Evolutionary conservation across 768 basidiomycete species (phyloP).

Genomic region (Clitopilus passeckerianus): DNA sequence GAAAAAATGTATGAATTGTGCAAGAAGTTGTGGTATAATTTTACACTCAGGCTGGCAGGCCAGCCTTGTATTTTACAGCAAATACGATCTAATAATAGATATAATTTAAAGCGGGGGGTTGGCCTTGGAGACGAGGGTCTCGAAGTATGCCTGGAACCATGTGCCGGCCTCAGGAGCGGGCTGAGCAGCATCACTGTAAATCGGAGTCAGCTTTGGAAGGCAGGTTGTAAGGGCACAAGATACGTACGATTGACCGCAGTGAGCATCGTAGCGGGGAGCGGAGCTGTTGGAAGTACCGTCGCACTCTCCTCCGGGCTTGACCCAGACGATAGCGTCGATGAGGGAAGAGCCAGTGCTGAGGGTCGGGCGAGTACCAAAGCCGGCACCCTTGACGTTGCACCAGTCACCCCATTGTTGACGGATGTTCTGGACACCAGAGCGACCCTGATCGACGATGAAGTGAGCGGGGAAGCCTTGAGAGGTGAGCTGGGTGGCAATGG

Average conservation of each 20-base stretch:
- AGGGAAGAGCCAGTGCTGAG: slow-evolving; percentile 45
- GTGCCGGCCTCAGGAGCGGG: slow-evolving; percentile 60
- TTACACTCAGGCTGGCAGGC: background rate
- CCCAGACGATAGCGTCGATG: slow-evolving; percentile 62
- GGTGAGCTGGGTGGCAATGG: slow-evolving; percentile 41
- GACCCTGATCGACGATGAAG: slow-evolving; percentile 66
- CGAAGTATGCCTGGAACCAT: slow-evolving; percentile 69
- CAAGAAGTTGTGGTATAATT: background rate
- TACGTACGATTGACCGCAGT: slow-evolving; percentile 44
- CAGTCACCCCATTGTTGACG: slow-evolving; percentile 60
- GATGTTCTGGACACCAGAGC: slow-evolving; percentile 59
- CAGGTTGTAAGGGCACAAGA: background rate
- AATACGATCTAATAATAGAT: background rate
- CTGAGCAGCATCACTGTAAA: slow-evolving; percentile 41
- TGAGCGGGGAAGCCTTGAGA: slow-evolving; percentile 47
- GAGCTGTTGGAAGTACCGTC: slow-evolving; percentile 58
- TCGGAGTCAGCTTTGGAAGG: slow-evolving; percentile 4
- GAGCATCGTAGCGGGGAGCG: slow-evolving; percentile 45
- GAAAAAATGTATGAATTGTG: background rate
- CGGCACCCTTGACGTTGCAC: slow-evolving; percentile 64
- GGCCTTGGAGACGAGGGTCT: slow-evolving; percentile 47
- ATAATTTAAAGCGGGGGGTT: slow-evolving; percentile 42
- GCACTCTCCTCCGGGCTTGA: slow-evolving; percentile 66
- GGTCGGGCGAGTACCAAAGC: slow-evolving; percentile 58
- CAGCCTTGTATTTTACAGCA: background rate